These are phyloP conservation scores for Blumeriella jaapii DNA, from an alignment of 2,329 filamentous ascomycete genomes.

Conservation along the genomic window DNA sequence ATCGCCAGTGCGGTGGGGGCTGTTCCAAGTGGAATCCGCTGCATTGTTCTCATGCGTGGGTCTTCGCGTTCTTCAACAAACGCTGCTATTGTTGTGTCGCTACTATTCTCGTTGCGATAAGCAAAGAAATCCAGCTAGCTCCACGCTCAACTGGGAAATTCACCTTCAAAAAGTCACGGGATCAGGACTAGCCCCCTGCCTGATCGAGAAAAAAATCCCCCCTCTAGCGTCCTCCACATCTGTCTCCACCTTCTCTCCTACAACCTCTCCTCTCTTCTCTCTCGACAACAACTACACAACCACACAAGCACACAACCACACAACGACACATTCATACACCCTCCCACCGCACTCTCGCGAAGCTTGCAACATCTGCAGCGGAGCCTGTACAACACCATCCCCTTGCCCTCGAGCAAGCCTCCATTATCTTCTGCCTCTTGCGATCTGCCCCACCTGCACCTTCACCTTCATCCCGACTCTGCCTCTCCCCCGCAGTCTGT, in stretches of 20 bases:
- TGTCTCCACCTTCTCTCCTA: not conserved
- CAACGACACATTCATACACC: not conserved
- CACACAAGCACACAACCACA: no score
- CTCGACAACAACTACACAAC: not conserved
- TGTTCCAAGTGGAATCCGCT: no score
- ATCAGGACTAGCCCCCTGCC: not conserved
- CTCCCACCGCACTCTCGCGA: slow-evolving; percentile 1
- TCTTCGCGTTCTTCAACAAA: no score
- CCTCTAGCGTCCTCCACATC: not conserved
- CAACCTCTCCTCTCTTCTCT: not conserved
- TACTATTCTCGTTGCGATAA: no score
- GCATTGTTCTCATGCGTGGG: no score
- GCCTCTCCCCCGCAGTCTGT: slow-evolving; percentile 29
- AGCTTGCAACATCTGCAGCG: slow-evolving; percentile 1
- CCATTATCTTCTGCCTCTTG: slow-evolving; percentile 2
- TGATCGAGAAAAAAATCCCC: not conserved
- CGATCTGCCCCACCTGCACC: slow-evolving; percentile 4
- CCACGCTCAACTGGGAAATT: no score
- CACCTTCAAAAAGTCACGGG: not conserved
- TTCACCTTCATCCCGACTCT: slow-evolving; percentile 5
- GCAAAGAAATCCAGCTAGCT: no score
- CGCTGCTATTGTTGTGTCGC: no score
- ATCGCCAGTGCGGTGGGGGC: no score
- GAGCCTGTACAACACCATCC: slow-evolving; percentile 5
- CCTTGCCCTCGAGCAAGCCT: slow-evolving; percentile 2